Base-by-base conservation (phyloP, 2,329 filamentous ascomycete genomes). In the Diaporthe helianthi region DNA sequence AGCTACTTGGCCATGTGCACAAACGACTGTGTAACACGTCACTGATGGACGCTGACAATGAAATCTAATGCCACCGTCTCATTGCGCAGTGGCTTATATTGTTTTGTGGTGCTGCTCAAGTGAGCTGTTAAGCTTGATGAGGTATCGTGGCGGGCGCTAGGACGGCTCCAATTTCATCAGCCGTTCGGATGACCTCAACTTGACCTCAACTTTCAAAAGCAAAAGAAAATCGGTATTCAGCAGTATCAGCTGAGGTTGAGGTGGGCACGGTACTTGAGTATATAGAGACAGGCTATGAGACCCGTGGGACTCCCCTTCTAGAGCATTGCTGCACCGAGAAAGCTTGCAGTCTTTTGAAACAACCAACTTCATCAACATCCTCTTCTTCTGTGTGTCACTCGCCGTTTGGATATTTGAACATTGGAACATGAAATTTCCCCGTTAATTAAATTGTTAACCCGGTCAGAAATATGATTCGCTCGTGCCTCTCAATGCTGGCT, bases 1-100 rank as follows among this genome's bases (percentile, higher is more conserved):
- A 17, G 19, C 58, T 17, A 22, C 46, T 10, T 31, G 36, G 4
- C 36, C 36, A 38, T 12, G 36, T 38, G n/a, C 44, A 26, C 33
- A 15, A 22, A 22, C 19, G 19, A 5, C 4, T 12, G 17, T 7
- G 17, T 1, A 29, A n/a, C 19, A 38, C 65, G 65, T 44, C 52
- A 17, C 22, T 33, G 15, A 29, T 47, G 8, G n/a, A 2, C 29
- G 38, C 41, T 29, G 10, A 58, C n/a, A 24, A 47, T 36, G 44
- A 19, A 33, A 1, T 22, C n/a, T 17, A 24, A 33, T 17, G 41
- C 29, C 52, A 19, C 9, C 17, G 7, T n/a, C 22, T 58, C 26
- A 24, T 24, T 24, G 19, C 41, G 5, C 12, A 67, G 44, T 67
- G 65, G 65, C 41, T 67, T 51, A 38, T 38, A 55, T 66, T 55